These are phyloP conservation scores for Microcyclospora pomicola DNA, from an alignment of 2,329 filamentous ascomycete species.

Conservation along the genomic window DNA sequence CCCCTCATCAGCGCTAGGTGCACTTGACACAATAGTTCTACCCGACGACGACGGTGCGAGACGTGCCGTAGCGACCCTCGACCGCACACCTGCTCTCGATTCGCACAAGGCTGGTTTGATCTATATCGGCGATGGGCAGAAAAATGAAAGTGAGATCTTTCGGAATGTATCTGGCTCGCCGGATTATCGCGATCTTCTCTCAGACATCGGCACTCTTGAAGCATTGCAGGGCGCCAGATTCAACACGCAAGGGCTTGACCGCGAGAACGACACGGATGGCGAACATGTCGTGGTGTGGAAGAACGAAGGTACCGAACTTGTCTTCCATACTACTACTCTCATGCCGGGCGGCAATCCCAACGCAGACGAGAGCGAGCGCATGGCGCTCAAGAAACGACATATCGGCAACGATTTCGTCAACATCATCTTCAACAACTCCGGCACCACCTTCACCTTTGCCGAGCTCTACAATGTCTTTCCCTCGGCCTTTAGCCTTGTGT, in stretches of 20 bases:
- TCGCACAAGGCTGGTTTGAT: conserved; percentile 92
- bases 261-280: conserved; percentile 63
- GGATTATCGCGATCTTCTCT: conserved; percentile 77
- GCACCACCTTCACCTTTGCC: conserved; percentile 70
- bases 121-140: conserved; percentile 82
- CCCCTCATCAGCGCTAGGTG: conserved; percentile 16
- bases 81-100: conserved; percentile 79
- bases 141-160: conserved; percentile 67
- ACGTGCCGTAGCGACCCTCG: conserved; percentile 67
- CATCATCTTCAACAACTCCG: conserved; percentile 95
- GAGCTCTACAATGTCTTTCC: conserved; percentile 51
- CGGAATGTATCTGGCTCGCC: conserved; percentile 73
- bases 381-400: conserved; percentile 68
- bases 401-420: conserved; percentile 98
- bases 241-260: conserved; percentile 86
- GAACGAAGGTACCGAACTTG: conserved; percentile 84
- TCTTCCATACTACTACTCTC: conserved; percentile 92
- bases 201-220: conserved; percentile 67
- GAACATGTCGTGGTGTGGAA: conserved; percentile 88
- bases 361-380: conserved; percentile 50
- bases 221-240: conserved; percentile 70
- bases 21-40: conserved; percentile 43
- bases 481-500: conserved; percentile 90
- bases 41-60: conserved; percentile 47
- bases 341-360: conserved; percentile 63